Evolutionary conservation across 306 rosid genomes (phyloP).

Genomic region (Oxytropis ochrocephala): DNA sequence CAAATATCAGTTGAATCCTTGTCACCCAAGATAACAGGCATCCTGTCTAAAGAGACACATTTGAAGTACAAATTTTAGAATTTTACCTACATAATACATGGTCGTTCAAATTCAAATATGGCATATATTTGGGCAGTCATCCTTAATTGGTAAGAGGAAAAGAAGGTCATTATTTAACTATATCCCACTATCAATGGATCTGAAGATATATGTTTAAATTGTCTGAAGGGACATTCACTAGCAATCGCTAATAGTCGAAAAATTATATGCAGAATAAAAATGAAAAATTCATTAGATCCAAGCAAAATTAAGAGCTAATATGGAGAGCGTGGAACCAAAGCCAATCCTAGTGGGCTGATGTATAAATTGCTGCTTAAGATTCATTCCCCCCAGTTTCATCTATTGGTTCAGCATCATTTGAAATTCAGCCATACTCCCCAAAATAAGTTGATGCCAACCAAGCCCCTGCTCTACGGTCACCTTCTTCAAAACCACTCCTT

Average conservation of each 20-base stretch:
- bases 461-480: too few relatives aligned
- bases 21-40: constrained; percentile 90
- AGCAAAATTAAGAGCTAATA: neutral
- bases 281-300: neutral
- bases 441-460: too few relatives aligned
- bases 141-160: neutral
- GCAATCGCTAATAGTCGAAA: neutral
- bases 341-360: too few relatives aligned
- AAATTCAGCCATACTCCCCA: too few relatives aligned
- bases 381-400: too few relatives aligned
- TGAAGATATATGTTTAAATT: neutral
- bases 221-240: neutral
- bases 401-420: too few relatives aligned
- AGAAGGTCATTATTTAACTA: neutral
- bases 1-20: constrained; percentile 62
- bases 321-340: neutral
- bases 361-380: too few relatives aligned
- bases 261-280: neutral
- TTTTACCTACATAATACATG: neutral
- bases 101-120: constrained; percentile 20
- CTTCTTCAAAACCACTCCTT: too few relatives aligned
- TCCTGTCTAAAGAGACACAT: constrained; percentile 54
- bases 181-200: neutral
- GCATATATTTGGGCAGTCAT: neutral
- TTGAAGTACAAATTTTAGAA: constrained; percentile 1